Evolutionary conservation across 148 eudicot species (phyloP).

Genomic region (Diospyros lotus): DNA sequence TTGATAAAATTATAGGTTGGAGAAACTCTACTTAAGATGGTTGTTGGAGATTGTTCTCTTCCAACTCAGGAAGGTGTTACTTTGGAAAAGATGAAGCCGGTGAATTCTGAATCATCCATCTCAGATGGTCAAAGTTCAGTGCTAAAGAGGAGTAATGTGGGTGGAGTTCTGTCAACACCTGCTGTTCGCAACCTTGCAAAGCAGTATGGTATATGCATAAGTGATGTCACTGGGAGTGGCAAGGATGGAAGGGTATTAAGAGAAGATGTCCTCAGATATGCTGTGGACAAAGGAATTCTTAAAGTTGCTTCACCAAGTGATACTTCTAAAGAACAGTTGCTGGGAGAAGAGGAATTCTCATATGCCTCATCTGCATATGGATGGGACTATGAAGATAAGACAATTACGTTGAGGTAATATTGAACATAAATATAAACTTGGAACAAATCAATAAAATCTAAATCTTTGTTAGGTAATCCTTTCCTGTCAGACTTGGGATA

Average conservation of each 20-base stretch:
- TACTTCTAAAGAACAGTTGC: slow-evolving; percentile 20
- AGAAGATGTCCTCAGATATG: slow-evolving; percentile 76
- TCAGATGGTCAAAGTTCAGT: slow-evolving; percentile 24
- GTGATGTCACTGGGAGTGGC: slow-evolving; percentile 69
- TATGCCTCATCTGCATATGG: slow-evolving; percentile 24
- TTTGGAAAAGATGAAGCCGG: slow-evolving; percentile 19
- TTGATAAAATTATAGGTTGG: slow-evolving; percentile 64
- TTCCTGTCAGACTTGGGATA: not conserved
- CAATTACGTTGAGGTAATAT: slow-evolving; percentile 60
- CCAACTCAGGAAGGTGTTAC: slow-evolving; percentile 28
- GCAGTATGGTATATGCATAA: slow-evolving; percentile 55
- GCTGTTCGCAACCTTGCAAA: slow-evolving; percentile 84
- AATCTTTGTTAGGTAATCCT: slow-evolving; percentile 5
- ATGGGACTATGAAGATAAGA: slow-evolving; percentile 52
- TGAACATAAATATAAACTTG: slow-evolving; percentile 6
- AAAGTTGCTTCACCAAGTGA: slow-evolving; percentile 22
- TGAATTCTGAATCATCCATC: slow-evolving; percentile 24
- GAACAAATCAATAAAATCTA: not conserved
- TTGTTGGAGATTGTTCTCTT: slow-evolving; percentile 40
- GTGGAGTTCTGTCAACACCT: slow-evolving; percentile 69
- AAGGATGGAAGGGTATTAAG: slow-evolving; percentile 69
- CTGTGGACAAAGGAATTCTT: slow-evolving; percentile 38
- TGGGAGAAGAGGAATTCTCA: slow-evolving; percentile 24
- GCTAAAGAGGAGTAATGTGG: slow-evolving; percentile 20
- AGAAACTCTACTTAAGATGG: slow-evolving; percentile 79